A percentile compares a stretch with the other conserved stretches of the same genome.
These are phyloP conservation scores for Lolium perenne DNA, from an alignment of 176 grass and related monocot genomes.

Conservation along the genomic window DNA sequence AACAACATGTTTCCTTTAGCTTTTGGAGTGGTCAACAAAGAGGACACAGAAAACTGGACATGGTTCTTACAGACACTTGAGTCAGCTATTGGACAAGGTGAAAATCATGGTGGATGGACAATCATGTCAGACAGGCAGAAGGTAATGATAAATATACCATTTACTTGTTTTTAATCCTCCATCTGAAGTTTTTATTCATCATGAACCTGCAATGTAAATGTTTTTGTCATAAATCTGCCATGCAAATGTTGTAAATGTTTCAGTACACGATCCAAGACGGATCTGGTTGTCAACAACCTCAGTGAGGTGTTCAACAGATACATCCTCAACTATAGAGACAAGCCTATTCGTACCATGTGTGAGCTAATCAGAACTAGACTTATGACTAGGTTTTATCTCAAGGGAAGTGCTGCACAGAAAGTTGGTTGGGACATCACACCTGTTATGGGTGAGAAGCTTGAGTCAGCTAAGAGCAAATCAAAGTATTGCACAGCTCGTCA, in stretches of 20 bases:
- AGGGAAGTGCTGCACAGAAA: not conserved
- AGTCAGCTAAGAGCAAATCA: not conserved
- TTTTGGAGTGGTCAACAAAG: not conserved
- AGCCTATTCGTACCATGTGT: not conserved
- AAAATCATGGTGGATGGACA: not conserved
- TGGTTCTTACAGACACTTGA: not conserved
- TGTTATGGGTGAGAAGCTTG: not conserved
- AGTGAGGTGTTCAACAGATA: not conserved
- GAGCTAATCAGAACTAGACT: not conserved
- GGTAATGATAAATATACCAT: not conserved
- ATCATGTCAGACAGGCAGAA: slow-evolving; percentile 11
- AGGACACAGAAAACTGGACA: not conserved
- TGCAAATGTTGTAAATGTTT: not conserved
- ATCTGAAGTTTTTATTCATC: not conserved
- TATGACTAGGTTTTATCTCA: not conserved
- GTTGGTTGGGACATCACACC: not conserved
- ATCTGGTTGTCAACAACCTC: not conserved
- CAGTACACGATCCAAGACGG: not conserved
- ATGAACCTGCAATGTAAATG: not conserved
- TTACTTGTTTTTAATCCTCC: too few relatives aligned
- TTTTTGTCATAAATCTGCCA: not conserved
- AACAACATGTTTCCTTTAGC: slow-evolving; percentile 4
- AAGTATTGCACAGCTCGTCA: not conserved
- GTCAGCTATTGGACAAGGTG: not conserved
- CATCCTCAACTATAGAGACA: not conserved